Evolutionary conservation across 1,139 yeast genomes (phyloP), one percentile per base, ranked within the genome.

Genomic region (Debaryomycetaceae sp.): DNA sequence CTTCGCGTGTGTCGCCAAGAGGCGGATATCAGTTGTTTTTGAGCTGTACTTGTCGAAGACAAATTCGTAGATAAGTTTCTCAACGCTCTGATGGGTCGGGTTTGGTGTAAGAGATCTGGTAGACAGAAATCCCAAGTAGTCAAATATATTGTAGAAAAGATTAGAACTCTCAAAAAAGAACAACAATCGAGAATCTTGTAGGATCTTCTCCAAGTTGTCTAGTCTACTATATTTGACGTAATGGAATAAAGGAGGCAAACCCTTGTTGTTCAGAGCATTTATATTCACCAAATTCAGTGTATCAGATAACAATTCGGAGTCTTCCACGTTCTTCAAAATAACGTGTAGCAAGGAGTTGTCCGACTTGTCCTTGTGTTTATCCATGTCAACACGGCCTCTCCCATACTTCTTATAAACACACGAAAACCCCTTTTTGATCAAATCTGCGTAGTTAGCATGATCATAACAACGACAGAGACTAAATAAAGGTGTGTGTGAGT

Each of bases 341-440:
- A 87, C 77, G 63, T 93, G 98, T 35, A 93, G 66, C 6, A 91
- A 59, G 0, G 93, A 81, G 56, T 90, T 89, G 0, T 95, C 95
- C 46, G 79, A 75, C 24, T 66, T 68, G 58, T 91, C 98, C 17
- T 80, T 67, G 58, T 93, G 98, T 23, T 79, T 81, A 39, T 66
- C 68, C 48, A 76, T 76, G 47, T 76, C 68, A 42, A 82, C 67
- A 1, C 50, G 48, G 5, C 43, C 46, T 2, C 54, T 39, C 1
- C 52, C 52, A 49, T 78, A 75, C 73, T 81, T 74, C 7, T 57
- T 39, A 24, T 65, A 64, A 1, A 78, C 80, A 31, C 77, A 69
- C 0, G 60, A 52, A 45, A 86, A 75, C 0, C 83, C 80, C 3
- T 58, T 60, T 11, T 57, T 49, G 4, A 88, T 63, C 54, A 90